Base-by-base conservation (phyloP, 805 yeast genomes). In the Kuraishia hungarica region DNA sequence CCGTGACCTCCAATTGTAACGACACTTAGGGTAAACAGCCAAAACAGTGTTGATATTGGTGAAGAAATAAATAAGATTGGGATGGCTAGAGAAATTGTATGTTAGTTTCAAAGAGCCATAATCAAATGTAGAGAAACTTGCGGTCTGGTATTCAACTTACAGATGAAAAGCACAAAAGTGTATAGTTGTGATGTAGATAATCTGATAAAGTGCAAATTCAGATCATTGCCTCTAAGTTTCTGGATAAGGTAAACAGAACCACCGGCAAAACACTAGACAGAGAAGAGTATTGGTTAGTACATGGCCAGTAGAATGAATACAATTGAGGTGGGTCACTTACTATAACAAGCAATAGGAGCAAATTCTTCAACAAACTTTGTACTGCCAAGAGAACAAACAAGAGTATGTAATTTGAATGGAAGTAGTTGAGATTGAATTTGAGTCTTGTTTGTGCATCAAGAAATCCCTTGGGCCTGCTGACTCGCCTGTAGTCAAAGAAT, bases 21-120 rank as follows among this genome's bases (percentile, higher is more conserved):
- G 26, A 86, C 86, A 47, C 94, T 85, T 17, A 96, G 88, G 62
- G 96, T 94, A 62, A 87, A 79, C 62, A 93, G 80, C 98, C 98
- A 94, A 76, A 94, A 78, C 69, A 94, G 69, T 3, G 97, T 88
- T 53, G 93, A 81, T 59, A 94, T 76, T 26, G 98, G 97, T 60
- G 93, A 85, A 22, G 97, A 96, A 59, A 90, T 74, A 64, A 94
- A 80, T 48, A 55, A 43, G 39, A 48, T 53, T 19, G 59, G 59
- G 19, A 57, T 55, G 21, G 57, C 54, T 24, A 15, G 67, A 55
- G 20, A 15, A 15, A 35, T 35, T 3, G 11, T 10, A 13, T 35
- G 43, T 35, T 35, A 35, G 43, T 35, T 15, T 17, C 29, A 26
- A 10, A 26, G 29, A 35, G 43, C 5, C 17, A 8, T 15, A 3